Evolutionary conservation across 1,139 yeast genomes (phyloP), one percentile per base, ranked within the genome.

Genomic region (Geotrichum citri-aurantii): DNA sequence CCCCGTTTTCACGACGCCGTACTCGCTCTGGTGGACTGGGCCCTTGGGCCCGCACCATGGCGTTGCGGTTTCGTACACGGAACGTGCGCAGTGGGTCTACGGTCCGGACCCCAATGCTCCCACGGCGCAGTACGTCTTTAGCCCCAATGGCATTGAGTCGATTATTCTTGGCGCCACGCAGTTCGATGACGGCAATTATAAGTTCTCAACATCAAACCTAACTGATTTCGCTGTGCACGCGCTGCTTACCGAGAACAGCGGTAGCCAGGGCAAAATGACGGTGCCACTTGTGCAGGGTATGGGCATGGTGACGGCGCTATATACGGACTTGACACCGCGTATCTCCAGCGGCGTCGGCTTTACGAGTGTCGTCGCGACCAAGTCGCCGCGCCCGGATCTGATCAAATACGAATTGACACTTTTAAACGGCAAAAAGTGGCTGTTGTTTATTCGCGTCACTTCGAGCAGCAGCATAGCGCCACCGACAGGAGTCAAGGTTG

Each of bases 291-390:
- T 79, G 17, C 86, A 84, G 70, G 95, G 95, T 61, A 85, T 86
- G 88, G 96, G 95, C 19, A 79, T 85, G 64, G 81, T 82, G 11
- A 81, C 90, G 48, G 87, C 82, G 37, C 74, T 83, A 49, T 88
- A 87, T 71, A 76, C 81, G 63, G 52, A 52, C 26, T 74, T 85
- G 69, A 77, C 78, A 59, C 85, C 90, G 2, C 68, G 73, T 31
- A 69, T 88, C 59, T 79, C 77, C 64, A 77, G 88, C 0, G 78
- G 78, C 60, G 74, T 80, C 54, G 90, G 89, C 3, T 70, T 86
- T 64, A 63, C 70, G 19, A 65, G 78, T 19, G 71, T 86, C 40
- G 67, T 77, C n/a, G 26, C 40, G 57, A 54, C 52, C 14, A 26
- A 24, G 10, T 48, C 58, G 5, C 58, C 58, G 2, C 40, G 33